phyloP scores from a whole-genome alignment of 2,329 filamentous ascomycete species.

The Colletotrichum eleusines region DNA sequence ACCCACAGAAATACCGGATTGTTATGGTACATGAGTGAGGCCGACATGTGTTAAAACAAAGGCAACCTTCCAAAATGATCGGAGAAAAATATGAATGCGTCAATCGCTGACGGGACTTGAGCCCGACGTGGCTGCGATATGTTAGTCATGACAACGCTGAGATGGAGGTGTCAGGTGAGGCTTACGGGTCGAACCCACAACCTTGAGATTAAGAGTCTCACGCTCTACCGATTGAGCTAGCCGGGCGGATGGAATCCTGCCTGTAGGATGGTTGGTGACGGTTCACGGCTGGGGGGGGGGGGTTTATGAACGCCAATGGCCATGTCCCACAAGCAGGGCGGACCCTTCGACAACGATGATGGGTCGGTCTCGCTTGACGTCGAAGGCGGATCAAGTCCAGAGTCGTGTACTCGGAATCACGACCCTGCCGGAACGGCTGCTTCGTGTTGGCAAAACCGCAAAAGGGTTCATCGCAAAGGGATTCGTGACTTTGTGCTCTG shows the following conservation, averaged over 20 bases:
- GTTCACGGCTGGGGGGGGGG: background rate
- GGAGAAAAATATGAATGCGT: background rate
- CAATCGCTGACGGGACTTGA: slow-evolving; percentile 33
- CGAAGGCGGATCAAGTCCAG: background rate
- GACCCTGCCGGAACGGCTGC: background rate
- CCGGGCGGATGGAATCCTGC: slow-evolving; percentile 54
- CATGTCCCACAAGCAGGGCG: background rate
- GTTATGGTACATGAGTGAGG: too few relatives aligned
- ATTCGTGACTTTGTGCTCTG: too few relatives aligned
- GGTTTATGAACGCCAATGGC: background rate
- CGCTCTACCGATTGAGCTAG: slow-evolving; percentile 81
- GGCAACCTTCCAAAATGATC: background rate
- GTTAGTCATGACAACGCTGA: background rate
- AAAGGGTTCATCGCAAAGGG: too few relatives aligned
- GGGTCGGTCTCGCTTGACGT: background rate
- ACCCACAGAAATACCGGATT: too few relatives aligned
- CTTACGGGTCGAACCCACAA: slow-evolving; percentile 62
- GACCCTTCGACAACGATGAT: background rate
- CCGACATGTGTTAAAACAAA: background rate
- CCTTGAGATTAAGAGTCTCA: slow-evolving; percentile 77
- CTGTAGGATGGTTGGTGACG: slow-evolving; percentile 11
- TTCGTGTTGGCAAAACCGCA: too few relatives aligned
- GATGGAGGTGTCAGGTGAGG: background rate
- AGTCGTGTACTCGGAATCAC: background rate
- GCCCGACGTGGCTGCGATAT: slow-evolving; percentile 32